Evolutionary conservation across 139 green algal genomes (phyloP), one percentile per base, ranked within the genome.

Genomic region (Asterochloris erici): DNA sequence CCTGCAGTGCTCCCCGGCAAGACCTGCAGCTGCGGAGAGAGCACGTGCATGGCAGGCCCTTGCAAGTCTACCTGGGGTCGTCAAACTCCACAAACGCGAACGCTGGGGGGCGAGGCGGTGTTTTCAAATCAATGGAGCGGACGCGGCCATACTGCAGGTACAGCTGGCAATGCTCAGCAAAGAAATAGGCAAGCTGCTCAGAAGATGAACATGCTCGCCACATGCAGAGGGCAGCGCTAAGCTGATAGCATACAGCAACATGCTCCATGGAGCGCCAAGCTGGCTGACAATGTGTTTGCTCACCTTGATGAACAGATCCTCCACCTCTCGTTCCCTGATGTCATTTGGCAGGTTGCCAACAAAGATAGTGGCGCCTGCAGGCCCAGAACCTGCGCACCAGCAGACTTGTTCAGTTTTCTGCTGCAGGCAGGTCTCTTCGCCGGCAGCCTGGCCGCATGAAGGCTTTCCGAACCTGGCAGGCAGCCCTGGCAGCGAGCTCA

Each of bases 61-160:
- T 81, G 69, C 85, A 73, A 79, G 77, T 81, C 63, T 61, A 93
- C 90, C 90, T 88, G 12, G 87, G 81, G 26, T 94, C 89, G 14
- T 94, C 88, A 73, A 94, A 98, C 85, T 98, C 94, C 23, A 98
- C 87, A 73, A 98, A 98, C 0, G 92, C 93, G 84, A 95, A 98
- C 0, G 86, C 90, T 16, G 95, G 96, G 17, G 96, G 96, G 0
- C 93, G 76, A 0, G 89, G 87, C 13, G 94, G 94, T 17, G 89
- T 89, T 89, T 98, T 98, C 77, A 98, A 86, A 81, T 98, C 93
- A 29, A 98, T 94, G 38, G 89, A 85, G 24, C 79, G 66, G 66
- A 98, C 96, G 15, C 88, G 81, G 15, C 95, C 95, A 83, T 94
- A 98, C 92, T 91, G 84, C 79, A 79, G 12, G 12, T 54, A 54